Evolutionary conservation across 2,329 filamentous ascomycete genomes (phyloP).

Genomic region (Aspergillus melleus): DNA sequence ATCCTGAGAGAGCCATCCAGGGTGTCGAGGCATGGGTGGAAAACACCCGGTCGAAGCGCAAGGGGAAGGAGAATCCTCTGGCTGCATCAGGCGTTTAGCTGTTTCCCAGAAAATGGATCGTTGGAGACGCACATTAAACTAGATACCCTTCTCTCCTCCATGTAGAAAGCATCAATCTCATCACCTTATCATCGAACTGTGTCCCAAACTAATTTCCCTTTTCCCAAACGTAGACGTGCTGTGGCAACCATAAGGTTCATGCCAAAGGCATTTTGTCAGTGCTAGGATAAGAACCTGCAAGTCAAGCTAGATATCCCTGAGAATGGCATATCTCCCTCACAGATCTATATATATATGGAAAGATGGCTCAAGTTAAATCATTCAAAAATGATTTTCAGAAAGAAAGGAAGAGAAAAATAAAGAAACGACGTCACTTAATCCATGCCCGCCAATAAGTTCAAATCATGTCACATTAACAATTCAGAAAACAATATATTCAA

Average conservation of each 20-base stretch:
- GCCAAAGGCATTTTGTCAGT: no score
- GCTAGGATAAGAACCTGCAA: no score
- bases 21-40: slow-evolving; percentile 33
- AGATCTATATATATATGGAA: no score
- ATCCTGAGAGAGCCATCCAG: slow-evolving; percentile 32
- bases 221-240: not conserved
- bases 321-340: no score
- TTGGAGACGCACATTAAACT: slow-evolving; percentile 1
- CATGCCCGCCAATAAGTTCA: no score
- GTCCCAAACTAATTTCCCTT: not conserved
- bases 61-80: not conserved
- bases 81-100: not conserved
- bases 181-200: not conserved
- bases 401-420: no score
- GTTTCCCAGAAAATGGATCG: not conserved
- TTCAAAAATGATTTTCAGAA: not conserved
- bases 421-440: no score
- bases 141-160: slow-evolving; percentile 5
- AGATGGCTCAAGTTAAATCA: not conserved
- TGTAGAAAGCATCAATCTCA: not conserved
- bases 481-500: not conserved
- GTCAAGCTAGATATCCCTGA: no score
- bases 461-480: not conserved
- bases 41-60: slow-evolving; percentile 26
- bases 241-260: not conserved